Conservation (phyloP, 2,329 filamentous ascomycete genomes). For the Fusarium marasasianum region DNA sequence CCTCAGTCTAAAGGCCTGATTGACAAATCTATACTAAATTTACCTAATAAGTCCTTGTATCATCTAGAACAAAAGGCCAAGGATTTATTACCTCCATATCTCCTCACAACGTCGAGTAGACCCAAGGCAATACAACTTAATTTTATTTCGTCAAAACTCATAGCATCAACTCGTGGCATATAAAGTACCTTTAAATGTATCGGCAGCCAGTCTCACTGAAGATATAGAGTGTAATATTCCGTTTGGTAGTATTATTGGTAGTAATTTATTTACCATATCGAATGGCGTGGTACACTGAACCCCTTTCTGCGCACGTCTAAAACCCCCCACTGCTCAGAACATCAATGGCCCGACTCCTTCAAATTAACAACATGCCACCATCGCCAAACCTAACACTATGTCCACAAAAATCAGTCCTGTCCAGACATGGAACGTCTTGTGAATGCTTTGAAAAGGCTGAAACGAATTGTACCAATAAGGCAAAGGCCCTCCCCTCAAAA, state of each 20-base stretch:
- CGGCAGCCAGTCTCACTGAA: background rate
- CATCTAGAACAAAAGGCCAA: too few species aligned
- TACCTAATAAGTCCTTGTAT: too few species aligned
- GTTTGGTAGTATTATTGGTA: background rate
- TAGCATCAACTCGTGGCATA: background rate
- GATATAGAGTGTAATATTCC: background rate
- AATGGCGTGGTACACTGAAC: conserved; percentile 22
- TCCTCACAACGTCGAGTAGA: background rate
- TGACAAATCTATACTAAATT: too few species aligned
- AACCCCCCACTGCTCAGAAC: background rate
- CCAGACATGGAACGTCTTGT: background rate
- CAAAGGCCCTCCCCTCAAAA: background rate
- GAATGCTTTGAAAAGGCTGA: background rate
- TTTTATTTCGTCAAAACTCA: background rate
- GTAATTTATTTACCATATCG: background rate
- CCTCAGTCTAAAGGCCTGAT: too few species aligned
- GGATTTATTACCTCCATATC: too few species aligned
- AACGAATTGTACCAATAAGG: background rate
- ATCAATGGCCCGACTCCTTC: background rate
- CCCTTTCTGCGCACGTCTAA: conserved; percentile 10
- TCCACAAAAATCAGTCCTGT: background rate
- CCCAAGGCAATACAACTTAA: too few species aligned
- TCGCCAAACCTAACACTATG: background rate
- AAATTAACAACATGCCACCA: conserved; percentile 9
- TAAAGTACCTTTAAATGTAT: background rate